These are phyloP conservation scores for Russula emetica DNA, from an alignment of 768 basidiomycete species.

Conservation along the genomic window DNA sequence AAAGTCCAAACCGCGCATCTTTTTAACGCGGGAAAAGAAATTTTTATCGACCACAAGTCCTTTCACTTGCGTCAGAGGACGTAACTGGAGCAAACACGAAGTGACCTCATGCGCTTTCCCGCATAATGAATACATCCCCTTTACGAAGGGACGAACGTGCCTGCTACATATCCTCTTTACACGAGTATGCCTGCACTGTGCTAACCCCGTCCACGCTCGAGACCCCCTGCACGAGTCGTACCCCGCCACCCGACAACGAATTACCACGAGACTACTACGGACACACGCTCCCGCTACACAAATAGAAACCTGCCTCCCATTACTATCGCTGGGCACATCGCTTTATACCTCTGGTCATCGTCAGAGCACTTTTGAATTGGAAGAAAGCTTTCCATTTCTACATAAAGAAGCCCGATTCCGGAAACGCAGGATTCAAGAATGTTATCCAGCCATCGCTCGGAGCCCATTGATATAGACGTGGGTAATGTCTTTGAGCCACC, in stretches of 20 bases:
- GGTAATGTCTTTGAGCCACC: slow-evolving; percentile 12
- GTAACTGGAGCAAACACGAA: slow-evolving; percentile 15
- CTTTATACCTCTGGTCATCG: not conserved
- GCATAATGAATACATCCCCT: not conserved
- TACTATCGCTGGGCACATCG: not conserved
- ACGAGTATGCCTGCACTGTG: not conserved
- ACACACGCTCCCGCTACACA: not conserved
- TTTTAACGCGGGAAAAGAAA: slow-evolving; percentile 5
- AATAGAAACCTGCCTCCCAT: slow-evolving; percentile 1
- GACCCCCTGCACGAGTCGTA: not conserved
- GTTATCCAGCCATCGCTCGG: not conserved
- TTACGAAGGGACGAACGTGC: not conserved
- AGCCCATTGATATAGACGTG: slow-evolving; percentile 10
- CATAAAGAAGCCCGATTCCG: not conserved
- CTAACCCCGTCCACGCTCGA: slow-evolving; percentile 5
- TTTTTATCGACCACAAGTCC: not conserved
- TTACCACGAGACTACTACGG: slow-evolving; percentile 10
- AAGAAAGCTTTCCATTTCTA: not conserved
- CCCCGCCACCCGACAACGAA: slow-evolving; percentile 1
- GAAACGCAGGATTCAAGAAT: slow-evolving; percentile 1
- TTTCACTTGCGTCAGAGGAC: slow-evolving; percentile 22
- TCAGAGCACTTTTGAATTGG: not conserved
- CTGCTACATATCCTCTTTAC: slow-evolving; percentile 8
- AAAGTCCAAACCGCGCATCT: not conserved
- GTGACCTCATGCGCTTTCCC: slow-evolving; percentile 11